phyloP scores from a whole-genome alignment of 257 asterid species.

The Solanum phureja region DNA sequence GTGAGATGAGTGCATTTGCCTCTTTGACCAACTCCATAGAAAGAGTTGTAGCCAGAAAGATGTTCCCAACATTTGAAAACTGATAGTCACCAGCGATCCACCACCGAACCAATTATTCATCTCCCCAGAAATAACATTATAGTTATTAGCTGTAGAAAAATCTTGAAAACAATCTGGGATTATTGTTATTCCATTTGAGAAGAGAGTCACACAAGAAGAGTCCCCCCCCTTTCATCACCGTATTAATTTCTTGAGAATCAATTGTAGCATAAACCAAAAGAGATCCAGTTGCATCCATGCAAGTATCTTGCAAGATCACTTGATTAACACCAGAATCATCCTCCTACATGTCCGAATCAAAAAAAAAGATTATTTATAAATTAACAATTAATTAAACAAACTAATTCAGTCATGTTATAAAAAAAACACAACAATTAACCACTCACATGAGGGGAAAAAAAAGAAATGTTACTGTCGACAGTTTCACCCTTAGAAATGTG shows the following conservation, averaged over 20 bases:
- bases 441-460: constrained; percentile 8
- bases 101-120: background rate
- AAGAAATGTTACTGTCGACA: constrained; percentile 33
- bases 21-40: constrained; percentile 49
- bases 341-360: constrained; percentile 21
- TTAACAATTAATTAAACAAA: constrained; percentile 23
- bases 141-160: no score
- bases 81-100: constrained; percentile 61
- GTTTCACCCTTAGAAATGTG: constrained; percentile 47
- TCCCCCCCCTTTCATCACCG: background rate
- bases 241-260: background rate
- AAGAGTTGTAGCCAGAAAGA: constrained; percentile 38
- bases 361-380: background rate
- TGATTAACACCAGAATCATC: constrained; percentile 11
- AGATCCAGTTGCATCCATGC: background rate
- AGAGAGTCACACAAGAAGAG: background rate
- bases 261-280: no score
- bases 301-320: constrained; percentile 12
- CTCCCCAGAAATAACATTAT: constrained; percentile 20
- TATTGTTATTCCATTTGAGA: background rate
- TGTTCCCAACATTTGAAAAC: constrained; percentile 60
- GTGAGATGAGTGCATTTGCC: constrained; percentile 43
- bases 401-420: background rate
- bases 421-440: background rate
- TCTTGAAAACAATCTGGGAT: no score